Percentiles rank a stretch among this genome's conserved stretches.
Conservation (phyloP, 2,329 filamentous ascomycete species). For the Pseudocercospora eumusae region DNA sequence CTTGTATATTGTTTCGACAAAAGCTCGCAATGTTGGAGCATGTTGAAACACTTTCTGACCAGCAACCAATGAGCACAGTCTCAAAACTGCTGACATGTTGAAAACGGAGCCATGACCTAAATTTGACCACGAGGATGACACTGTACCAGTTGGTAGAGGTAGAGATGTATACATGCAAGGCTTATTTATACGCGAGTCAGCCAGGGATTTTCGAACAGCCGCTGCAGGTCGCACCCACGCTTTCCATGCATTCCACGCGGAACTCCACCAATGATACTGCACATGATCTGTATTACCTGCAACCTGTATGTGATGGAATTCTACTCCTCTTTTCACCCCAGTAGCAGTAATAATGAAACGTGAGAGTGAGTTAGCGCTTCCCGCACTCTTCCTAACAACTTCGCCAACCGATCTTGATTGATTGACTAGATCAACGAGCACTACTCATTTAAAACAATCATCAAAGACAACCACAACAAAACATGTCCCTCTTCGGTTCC, state of each 20-base stretch:
- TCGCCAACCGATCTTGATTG: background rate
- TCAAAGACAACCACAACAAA: background rate
- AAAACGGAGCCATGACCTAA: background rate
- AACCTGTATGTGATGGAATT: background rate
- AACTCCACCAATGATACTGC: background rate
- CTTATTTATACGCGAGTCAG: constrained; percentile 1
- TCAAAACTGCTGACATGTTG: constrained; percentile 2
- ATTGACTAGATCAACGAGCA: background rate
- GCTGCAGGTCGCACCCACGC: background rate
- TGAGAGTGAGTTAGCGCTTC: background rate
- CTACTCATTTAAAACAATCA: too few relatives aligned
- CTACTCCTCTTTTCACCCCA: background rate
- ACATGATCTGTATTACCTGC: background rate
- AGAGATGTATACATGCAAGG: constrained; percentile 2
- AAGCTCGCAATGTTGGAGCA: background rate
- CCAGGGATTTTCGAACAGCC: constrained; percentile 3
- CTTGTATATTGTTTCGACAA: background rate
- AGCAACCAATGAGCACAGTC: constrained; percentile 1
- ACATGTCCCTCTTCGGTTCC: constrained; percentile 9
- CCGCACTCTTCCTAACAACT: too few relatives aligned
- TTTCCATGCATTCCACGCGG: background rate
- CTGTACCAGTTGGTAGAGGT: background rate
- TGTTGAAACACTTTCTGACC: background rate
- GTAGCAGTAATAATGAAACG: background rate
- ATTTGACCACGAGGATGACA: background rate